Base-by-base conservation (phyloP, 177 flowering plant species). In the Vitis hybrid region DNA sequence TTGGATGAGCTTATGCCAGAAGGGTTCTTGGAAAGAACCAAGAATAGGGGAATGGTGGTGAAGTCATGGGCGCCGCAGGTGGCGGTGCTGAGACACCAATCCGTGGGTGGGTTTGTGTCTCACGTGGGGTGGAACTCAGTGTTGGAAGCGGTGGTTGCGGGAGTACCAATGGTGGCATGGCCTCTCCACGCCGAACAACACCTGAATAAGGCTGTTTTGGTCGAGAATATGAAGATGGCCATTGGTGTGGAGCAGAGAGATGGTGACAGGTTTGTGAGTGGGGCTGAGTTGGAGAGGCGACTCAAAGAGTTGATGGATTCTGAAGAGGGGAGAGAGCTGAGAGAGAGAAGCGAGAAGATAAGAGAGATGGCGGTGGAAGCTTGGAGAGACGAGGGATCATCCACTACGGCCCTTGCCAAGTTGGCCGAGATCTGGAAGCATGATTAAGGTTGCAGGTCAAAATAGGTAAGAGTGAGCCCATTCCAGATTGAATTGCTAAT, bases 101-200 rank as follows among this genome's bases (percentile, higher is more conserved):
- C 58, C 3, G 58, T 56, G 58, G 58, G 58, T 7, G 58, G 58
- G 7, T 56, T 56, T n/a, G 58, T 56, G 58, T 14, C 58, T 56
- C 58, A 56, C 58, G 58, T 15, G 23, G 58, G 58, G 17, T 56
- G 58, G 58, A 56, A 56, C 58, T 23, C 39, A 6, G 39, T 34
- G 39, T 34, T 34, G 23, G 39, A 34, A 6, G 39, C 39, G 39
- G 39, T 56, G 58, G 15, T n/a, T 15, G 58, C 18, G 19, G 58
- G 58, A 7, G 58, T 56, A 2, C 58, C 58, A 15, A 56, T 56
- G 58, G 58, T 56, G 58, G 58, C 58, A 2, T 56, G 19, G 58
- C 23, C 19, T 18, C 19, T n/a, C 17, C 17, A 56, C 19, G 58
- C 58, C 2, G 58, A 56, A 15, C 58, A 56, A 2, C 12, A 4